Base-by-base conservation (phyloP, 352 stramenopile genomes). In the Pseudoperonospora humuli region DNA sequence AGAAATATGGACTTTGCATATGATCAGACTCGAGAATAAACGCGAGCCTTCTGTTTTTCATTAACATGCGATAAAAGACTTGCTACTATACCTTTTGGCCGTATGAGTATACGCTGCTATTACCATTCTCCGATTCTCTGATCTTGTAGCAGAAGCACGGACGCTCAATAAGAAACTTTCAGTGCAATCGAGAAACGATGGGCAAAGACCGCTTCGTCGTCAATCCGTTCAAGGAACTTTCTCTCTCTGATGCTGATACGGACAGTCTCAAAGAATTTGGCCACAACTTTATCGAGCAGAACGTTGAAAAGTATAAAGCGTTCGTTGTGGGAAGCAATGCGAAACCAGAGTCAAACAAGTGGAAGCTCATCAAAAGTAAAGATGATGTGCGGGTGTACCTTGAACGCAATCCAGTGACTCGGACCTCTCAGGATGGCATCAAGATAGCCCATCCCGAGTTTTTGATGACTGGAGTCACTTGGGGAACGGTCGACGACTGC, bases 401-500 rank as follows among this genome's bases (percentile, higher is more conserved):
- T 11, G 61, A 70, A 8, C 47, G 53, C 7, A 17, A 55, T 11
- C 43, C 55, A 8, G 24, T 52, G 20, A 45, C 41, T n/a, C 28
- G 19, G 7, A 49, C 39, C 2, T 46, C 45, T 7, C 10, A 8
- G 5, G 15, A 32, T 0, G 56, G 39, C 2, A 19, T 44, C 2
- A 57, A 43, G 19, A 35, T 32, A 5, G 40, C 50, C 10, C 41
- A 54, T 13, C 56, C 56, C 1, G 41, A 48, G 21, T 53, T 68
- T 13, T 29, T 70, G 0, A 63, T 59, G 24, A 60, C 64, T 3
- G 64, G 64, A 0, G 57, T 54, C 23, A 69, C 63, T 1, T 58
- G 50, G 35, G 64, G 61, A 14, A 66, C 50, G 2, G 55, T 75
- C 0, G 58, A 71, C 26, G 64, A 75, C 48, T 54, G 58, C 44